A percentile compares a stretch with the other conserved stretches of the same genome.
Conservation (phyloP, 73 alveolate genomes). For the Effrenium voratum region DNA sequence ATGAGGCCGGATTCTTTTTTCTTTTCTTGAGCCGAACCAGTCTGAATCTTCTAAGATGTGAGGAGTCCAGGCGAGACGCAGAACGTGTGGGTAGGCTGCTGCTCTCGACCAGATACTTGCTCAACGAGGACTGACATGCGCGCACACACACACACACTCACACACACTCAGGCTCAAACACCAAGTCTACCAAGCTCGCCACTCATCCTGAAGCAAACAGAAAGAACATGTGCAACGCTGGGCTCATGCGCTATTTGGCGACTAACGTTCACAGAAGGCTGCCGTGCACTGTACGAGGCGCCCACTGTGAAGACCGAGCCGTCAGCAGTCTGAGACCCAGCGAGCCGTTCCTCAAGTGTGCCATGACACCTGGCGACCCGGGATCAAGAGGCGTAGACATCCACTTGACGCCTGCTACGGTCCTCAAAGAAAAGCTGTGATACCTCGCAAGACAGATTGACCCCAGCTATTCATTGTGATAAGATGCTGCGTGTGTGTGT, state of each 20-base stretch:
- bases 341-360: neutral
- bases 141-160: neutral
- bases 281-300: neutral
- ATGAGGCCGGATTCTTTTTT: neutral
- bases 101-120: constrained; percentile 35
- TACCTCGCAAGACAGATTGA: neutral
- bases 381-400: too few species aligned
- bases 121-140: constrained; percentile 13
- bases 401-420: too few species aligned
- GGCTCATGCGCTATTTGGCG: neutral
- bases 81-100: constrained; percentile 57
- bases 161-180: neutral
- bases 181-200: neutral
- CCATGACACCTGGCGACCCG: too few species aligned
- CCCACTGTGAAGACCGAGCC: neutral
- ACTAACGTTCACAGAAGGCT: neutral
- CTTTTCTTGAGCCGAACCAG: neutral
- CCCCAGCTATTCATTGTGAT: neutral
- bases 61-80: constrained; percentile 31
- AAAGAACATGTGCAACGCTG: neutral
- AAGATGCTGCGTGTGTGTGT: neutral
- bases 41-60: neutral
- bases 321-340: neutral
- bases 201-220: neutral
- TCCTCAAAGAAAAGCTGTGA: neutral